Evolutionary conservation across 202 grass and related monocot genomes (phyloP), one percentile per base, ranked within the genome.

Genomic region (Zoysia matrella): DNA sequence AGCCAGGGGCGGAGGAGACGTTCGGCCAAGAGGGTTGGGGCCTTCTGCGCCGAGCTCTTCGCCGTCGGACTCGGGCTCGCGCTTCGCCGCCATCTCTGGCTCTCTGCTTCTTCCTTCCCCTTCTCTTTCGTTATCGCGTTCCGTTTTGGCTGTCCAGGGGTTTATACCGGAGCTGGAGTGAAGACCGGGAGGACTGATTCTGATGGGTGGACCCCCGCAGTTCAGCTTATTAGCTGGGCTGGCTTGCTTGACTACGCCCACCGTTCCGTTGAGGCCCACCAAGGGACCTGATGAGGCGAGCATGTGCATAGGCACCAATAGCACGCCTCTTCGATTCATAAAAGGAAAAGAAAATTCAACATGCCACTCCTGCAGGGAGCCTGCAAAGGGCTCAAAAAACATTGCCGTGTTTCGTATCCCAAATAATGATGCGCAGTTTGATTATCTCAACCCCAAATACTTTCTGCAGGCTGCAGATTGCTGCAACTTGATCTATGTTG

Each of bases 51-150:
- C 67, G 18, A 85, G 70, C 57, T 95, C 90, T 36, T 91, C 88
- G 72, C 72, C 89, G 46, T 92, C 83, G 14, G 80, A 71, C 47
- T 89, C 89, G 60, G 42, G 73, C 46, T 84, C 87, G 54, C 86
- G 80, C 67, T 77, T 85, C 80, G 89, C 73, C 77, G 82, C 79
- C 88, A 83, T 89, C 67, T 57, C 66, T 65, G 8, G 22, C 4
- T 13, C 2, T 64, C 40, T 0, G 55, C 14, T 61, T 8, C 14
- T 54, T 4, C 52, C 11, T 22, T 61, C 30, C 30, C 30, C 30
- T 36, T 36, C 30, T 36, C 30, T 36, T 36, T 36, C 30, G 30
- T 36, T 36, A 86, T 83, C 88, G 60, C 47, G 18, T 77, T 43
- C 36, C 41, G 57, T 58, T 77, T 46, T 11, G 76, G 66, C 53